Conservation (phyloP, 2,329 filamentous ascomycete species). For the Orbilia oligospora region DNA sequence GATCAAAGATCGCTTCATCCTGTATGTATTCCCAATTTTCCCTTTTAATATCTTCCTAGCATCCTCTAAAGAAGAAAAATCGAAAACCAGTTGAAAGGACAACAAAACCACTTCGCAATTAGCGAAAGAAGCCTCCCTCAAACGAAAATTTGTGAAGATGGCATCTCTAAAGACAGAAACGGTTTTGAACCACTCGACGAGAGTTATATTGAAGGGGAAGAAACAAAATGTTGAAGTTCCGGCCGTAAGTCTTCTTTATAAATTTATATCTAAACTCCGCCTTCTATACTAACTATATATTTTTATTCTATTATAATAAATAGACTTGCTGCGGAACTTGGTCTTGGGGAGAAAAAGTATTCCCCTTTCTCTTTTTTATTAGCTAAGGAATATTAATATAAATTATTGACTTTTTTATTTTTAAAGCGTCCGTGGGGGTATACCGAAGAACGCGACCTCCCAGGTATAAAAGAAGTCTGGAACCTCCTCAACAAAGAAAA, state of each 20-base stretch:
- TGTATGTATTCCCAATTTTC: too few species aligned
- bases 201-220: conserved; percentile 29
- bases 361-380: not conserved
- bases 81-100: too few species aligned
- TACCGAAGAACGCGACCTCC: conserved; percentile 42
- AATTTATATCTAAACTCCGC: too few species aligned
- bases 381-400: too few species aligned
- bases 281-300: not conserved
- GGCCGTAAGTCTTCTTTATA: conserved; percentile 23
- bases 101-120: not conserved
- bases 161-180: conserved; percentile 42
- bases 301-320: not conserved
- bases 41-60: too few species aligned
- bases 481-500: conserved; percentile 66
- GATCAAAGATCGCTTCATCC: too few species aligned
- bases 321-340: conserved; percentile 54
- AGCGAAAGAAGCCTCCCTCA: not conserved
- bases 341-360: conserved; percentile 54
- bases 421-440: conserved; percentile 50
- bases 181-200: conserved; percentile 34
- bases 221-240: conserved; percentile 50
- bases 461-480: conserved; percentile 66
- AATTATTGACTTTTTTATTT: too few species aligned
- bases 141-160: not conserved
- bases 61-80: too few species aligned